Evolutionary conservation across 2,329 filamentous ascomycete genomes (phyloP).

Genomic region (Aspergillus novofumigatus): DNA sequence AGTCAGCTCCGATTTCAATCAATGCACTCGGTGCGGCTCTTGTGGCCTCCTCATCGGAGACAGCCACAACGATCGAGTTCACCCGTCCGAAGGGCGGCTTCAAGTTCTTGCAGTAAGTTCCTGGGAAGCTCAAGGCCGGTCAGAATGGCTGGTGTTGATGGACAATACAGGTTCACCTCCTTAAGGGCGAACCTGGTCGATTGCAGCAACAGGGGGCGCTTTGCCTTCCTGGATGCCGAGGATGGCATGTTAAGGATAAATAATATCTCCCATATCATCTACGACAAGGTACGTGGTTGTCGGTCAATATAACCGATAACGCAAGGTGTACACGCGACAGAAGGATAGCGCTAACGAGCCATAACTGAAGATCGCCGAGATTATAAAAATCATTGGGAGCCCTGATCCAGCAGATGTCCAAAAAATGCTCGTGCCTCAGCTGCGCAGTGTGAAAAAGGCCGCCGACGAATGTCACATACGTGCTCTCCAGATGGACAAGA

Average conservation of each 20-base stretch:
- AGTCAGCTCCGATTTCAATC: background rate
- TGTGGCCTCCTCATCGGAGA: background rate
- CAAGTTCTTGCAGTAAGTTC: background rate
- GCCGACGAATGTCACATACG: background rate
- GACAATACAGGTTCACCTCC: background rate
- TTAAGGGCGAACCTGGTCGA: background rate
- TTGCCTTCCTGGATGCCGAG: background rate
- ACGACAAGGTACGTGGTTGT: background rate
- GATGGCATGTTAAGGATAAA: background rate
- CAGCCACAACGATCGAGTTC: background rate
- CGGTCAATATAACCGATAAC: background rate
- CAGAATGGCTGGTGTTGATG: background rate
- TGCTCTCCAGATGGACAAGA: background rate
- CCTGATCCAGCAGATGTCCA: background rate
- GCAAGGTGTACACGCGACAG: no score
- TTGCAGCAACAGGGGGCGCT: background rate
- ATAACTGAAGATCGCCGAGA: background rate
- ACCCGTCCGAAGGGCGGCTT: background rate
- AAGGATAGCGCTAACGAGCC: background rate
- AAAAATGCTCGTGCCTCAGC: background rate
- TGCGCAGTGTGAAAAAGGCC: background rate
- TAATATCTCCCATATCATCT: background rate
- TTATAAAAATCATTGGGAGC: background rate
- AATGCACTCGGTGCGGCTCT: background rate
- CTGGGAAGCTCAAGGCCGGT: background rate